Conservation (phyloP, 2,329 filamentous ascomycete genomes). For the Colletotrichum musicola region DNA sequence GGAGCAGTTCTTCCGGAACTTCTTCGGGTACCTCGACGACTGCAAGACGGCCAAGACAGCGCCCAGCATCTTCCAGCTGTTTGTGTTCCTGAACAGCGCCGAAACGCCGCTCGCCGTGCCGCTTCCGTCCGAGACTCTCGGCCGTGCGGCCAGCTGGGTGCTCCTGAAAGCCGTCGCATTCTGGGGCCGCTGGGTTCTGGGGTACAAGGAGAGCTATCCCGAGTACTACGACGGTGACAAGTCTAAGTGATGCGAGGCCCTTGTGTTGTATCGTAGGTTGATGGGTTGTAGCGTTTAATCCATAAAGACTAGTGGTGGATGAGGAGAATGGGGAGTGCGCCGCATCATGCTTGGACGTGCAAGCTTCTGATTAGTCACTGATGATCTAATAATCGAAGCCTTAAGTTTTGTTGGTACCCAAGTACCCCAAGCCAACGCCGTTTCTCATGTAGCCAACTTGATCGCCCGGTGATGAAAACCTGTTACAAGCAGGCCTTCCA, state of each 20-base stretch:
- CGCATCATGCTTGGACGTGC: too few species aligned
- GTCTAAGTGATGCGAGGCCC: slow-evolving; percentile 2
- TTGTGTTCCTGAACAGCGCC: slow-evolving; percentile 42
- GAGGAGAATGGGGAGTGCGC: too few species aligned
- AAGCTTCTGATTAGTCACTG: too few species aligned
- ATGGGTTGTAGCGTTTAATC: too few species aligned
- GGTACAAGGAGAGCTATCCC: slow-evolving; percentile 34
- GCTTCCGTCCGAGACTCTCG: slow-evolving; percentile 33
- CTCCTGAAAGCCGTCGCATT: slow-evolving; percentile 17
- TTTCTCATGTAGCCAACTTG: too few species aligned
- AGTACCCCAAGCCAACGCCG: too few species aligned
- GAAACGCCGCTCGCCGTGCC: slow-evolving; percentile 43
- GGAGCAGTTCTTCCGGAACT: slow-evolving; percentile 44
- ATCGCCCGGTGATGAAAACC: too few species aligned
- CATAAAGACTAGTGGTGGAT: too few species aligned
- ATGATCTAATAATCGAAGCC: too few species aligned
- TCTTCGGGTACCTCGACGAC: slow-evolving; percentile 45
- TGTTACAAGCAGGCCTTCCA: too few species aligned
- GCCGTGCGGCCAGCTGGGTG: slow-evolving; percentile 33
- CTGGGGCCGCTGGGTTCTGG: slow-evolving; percentile 37
- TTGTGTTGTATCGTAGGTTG: too few species aligned
- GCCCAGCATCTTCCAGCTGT: slow-evolving; percentile 44
- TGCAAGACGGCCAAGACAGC: slow-evolving; percentile 35
- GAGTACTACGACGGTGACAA: slow-evolving; percentile 39
- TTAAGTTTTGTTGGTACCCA: too few species aligned